phyloP scores from a whole-genome alignment of 139 green algal genomes.

The Tetraselmis striata region DNA sequence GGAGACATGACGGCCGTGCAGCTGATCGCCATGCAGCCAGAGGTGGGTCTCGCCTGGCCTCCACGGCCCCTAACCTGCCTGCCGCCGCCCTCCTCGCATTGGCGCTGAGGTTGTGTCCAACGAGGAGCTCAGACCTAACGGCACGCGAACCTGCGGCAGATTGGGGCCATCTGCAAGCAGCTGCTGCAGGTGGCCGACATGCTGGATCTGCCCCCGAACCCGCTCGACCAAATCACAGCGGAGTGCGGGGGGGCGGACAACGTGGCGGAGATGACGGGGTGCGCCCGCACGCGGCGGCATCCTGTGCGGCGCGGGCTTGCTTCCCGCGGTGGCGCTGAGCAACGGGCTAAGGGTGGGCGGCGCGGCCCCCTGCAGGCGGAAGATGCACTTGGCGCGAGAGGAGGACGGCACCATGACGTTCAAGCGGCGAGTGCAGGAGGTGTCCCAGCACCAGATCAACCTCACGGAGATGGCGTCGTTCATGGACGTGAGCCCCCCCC shows the following conservation, averaged over 20 bases:
- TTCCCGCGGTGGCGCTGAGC: no score
- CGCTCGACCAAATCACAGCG: conserved; percentile 36
- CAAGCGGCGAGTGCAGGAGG: not conserved
- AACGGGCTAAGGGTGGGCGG: not conserved
- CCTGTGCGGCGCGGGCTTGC: conserved; percentile 27
- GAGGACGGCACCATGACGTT: not conserved
- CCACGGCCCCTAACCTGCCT: no score
- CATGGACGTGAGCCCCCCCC: not conserved
- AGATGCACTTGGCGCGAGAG: not conserved
- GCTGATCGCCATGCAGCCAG: no score
- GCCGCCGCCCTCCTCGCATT: no score
- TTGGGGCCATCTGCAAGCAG: no score
- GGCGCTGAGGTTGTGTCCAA: no score
- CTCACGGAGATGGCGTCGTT: not conserved
- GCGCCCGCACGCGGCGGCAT: no score
- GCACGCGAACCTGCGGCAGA: no score
- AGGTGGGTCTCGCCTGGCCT: no score
- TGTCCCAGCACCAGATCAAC: not conserved
- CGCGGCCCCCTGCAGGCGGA: not conserved
- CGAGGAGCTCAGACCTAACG: no score
- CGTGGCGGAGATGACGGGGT: conserved; percentile 43
- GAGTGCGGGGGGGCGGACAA: conserved; percentile 30
- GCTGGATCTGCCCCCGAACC: conserved; percentile 30
- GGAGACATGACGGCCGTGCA: no score
- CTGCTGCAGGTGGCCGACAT: not conserved